Evolutionary conservation across 1,284 basidiomycete genomes (phyloP), one percentile per base, ranked within the genome.

Genomic region (Ganoderma sp.): DNA sequence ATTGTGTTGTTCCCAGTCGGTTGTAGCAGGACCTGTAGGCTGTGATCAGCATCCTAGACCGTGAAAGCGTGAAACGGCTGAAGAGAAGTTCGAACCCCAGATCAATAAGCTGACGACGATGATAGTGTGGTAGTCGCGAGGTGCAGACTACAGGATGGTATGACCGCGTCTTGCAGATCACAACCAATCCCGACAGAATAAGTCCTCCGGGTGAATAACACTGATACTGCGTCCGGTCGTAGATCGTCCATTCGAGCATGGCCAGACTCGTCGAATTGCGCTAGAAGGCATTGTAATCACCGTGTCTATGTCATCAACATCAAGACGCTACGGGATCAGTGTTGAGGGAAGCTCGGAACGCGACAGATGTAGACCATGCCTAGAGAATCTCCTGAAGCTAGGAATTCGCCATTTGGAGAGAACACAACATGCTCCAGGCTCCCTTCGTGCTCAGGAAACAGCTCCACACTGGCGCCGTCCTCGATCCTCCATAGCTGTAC

Each of bases 71-170:
- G 25, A 28, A 28, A 28, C 25, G 15, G 43, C 15, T 56, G 58
- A 60, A 60, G 58, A 43, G n/a, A n/a, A n/a, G 22, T 12, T 17
- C 17, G 22, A 10, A 43, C 41, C 58, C 58, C 58, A 60, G 37
- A 41, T 42, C 39, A 41, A 41, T 39, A n/a, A 19, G 22, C 25
- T 4, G 58, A 14, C 37, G 41, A 60, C 15, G 22, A 52, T 25
- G 22, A 52, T 25, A 52, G 22, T 22, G 25, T 15, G 48, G 22
- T 25, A 25, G 1, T 52, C 37, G 22, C 14, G 37, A 14, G 28
- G 7, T 10, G 25, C 25, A 28, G 15, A 19, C 34, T 34, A 19
- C 39, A 14, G 25, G 25, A 39, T 39, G 48, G 25, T 52, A 37
- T 58, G 17, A 19, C 56, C 19, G 19, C 39, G 57, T 37, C 22